Evolutionary conservation across 257 asterid species (phyloP), one percentile per base, ranked within the genome.

Genomic region (Leptodermis oblonga): DNA sequence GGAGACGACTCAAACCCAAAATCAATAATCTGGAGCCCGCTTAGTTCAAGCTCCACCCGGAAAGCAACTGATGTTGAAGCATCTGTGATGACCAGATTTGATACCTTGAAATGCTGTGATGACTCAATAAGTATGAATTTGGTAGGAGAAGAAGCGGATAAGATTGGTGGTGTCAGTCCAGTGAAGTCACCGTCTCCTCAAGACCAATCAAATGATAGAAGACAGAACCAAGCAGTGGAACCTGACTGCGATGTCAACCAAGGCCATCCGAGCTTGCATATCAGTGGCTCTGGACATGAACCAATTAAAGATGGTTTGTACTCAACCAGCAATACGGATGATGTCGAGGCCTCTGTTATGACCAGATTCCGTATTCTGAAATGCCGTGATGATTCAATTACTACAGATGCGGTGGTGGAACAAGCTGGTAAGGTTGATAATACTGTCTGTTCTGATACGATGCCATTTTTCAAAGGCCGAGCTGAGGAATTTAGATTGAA

Each of bases 341-440:
- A 70, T 65, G 59, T 71, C 18, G 96, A 85, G 73, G 74, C 88
- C 42, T 78, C 95, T 0, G 77, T 84, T 63, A 77, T 83, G 77
- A 74, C 79, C 46, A 83, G 93, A 79, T 77, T 79, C 67, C 74
- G 67, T 71, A 82, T 85, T 74, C 62, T 89, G 82, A 92, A 77
- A 78, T 69, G 82, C 30, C 85, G 84, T 11, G 92, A 71, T 72
- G 81, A 72, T 36, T 72, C 60, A 54, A 58, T 52, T 17, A 70
- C 68, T 49, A 46, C 73, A 30, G 80, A 68, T 36, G 17, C 51
- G n/a, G 85, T 62, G 55, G 74, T 78, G 76, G 70, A 67, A 45
- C 74, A 51, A 37, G 63, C 70, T 11, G 75, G 76, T 71, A 23
- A 53, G 49, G 69, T 69, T 36, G 75, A 63, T n/a, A n/a, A n/a